A percentile compares a stretch with the other conserved stretches of the same genome.
Conservation (phyloP, 2,329 filamentous ascomycete species). For the Cryphonectria radicalis region DNA sequence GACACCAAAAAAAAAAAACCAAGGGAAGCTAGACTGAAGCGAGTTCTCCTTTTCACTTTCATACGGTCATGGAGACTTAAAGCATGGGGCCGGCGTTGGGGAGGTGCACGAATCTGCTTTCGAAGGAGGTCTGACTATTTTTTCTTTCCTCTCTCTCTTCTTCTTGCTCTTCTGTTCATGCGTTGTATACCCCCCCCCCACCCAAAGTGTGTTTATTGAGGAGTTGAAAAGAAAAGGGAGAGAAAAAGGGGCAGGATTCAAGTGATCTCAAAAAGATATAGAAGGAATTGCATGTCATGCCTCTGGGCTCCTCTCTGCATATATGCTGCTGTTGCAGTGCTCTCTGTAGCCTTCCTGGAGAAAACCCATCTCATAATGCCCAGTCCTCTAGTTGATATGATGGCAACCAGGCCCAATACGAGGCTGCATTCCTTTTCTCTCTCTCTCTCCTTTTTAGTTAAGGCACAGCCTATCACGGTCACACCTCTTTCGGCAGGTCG, state of each 20-base stretch:
- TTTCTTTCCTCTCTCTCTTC: constrained; percentile 6
- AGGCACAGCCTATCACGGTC: neutral
- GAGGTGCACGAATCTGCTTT: constrained; percentile 23
- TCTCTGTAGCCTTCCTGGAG: neutral
- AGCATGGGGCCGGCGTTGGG: constrained; percentile 29
- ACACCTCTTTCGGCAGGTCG: neutral
- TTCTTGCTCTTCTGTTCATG: constrained; percentile 16
- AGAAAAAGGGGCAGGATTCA: constrained; percentile 18
- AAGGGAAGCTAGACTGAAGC: constrained; percentile 30
- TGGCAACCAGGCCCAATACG: neutral
- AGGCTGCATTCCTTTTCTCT: neutral
- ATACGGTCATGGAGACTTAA: constrained; percentile 18
- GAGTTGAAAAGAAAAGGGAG: constrained; percentile 23
- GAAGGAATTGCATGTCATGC: neutral
- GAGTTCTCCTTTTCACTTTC: constrained; percentile 22
- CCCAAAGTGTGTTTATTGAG: constrained; percentile 11
- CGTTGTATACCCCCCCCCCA: constrained; percentile 28
- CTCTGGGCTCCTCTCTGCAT: neutral
- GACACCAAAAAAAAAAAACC: constrained; percentile 20
- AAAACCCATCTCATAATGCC: neutral
- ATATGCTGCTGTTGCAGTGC: neutral
- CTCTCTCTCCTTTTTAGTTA: too few species aligned
- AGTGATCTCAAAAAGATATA: constrained; percentile 14
- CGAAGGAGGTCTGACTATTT: neutral
- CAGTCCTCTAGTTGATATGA: neutral